Evolutionary conservation across 2,329 filamentous ascomycete genomes (phyloP).

Genomic region (Epichloe typhina): DNA sequence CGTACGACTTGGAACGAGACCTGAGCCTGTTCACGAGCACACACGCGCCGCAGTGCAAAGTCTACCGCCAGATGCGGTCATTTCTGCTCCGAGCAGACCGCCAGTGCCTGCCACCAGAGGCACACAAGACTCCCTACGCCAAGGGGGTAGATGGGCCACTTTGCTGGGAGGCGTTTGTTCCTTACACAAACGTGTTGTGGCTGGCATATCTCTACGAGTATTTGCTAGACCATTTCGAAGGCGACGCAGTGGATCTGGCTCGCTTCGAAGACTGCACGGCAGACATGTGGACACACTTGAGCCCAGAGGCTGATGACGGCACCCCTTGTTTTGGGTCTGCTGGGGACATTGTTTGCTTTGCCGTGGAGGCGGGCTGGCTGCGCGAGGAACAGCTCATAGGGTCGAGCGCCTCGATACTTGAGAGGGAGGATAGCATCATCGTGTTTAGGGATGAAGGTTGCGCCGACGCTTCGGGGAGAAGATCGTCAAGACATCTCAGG

Average conservation of each 20-base stretch:
- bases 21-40: slow-evolving; percentile 46
- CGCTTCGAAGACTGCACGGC: slow-evolving; percentile 34
- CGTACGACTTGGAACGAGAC: slow-evolving; percentile 47
- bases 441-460: slow-evolving; percentile 16
- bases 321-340: slow-evolving; percentile 41
- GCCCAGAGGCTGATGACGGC: slow-evolving; percentile 33
- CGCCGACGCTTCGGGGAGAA: slow-evolving; percentile 11
- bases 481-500: slow-evolving; percentile 11
- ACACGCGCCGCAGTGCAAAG: slow-evolving; percentile 44
- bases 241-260: slow-evolving; percentile 30
- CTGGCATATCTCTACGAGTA: slow-evolving; percentile 48
- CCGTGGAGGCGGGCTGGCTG: slow-evolving; percentile 45
- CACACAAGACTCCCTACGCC: slow-evolving; percentile 34
- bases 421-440: slow-evolving; percentile 30
- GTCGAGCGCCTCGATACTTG: slow-evolving; percentile 20
- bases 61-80: slow-evolving; percentile 50
- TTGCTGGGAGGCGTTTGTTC: slow-evolving; percentile 40
- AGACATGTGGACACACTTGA: slow-evolving; percentile 41
- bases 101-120: slow-evolving; percentile 32
- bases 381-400: slow-evolving; percentile 37
- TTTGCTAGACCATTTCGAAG: slow-evolving; percentile 32
- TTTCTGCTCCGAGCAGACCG: slow-evolving; percentile 40
- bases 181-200: slow-evolving; percentile 55
- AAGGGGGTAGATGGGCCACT: slow-evolving; percentile 32
- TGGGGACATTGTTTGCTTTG: slow-evolving; percentile 43